These are phyloP conservation scores for Cyclotella choctawhatcheeana DNA, from an alignment of 108 stramenopile species.

Conservation along the genomic window DNA sequence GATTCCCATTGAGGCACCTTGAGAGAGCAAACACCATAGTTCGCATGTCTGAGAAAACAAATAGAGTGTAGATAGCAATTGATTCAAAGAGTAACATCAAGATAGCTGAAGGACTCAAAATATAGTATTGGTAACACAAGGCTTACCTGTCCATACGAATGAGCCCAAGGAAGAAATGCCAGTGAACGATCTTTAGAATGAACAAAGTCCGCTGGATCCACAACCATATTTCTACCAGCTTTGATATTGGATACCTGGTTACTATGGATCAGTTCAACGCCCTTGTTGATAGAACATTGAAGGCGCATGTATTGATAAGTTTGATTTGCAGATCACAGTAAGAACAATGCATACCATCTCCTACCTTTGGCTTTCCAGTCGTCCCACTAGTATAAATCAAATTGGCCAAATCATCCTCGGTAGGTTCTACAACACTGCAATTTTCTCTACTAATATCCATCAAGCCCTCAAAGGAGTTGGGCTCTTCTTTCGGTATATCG, in stretches of 20 bases:
- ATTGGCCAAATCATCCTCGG: constrained; percentile 88
- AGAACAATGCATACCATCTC: neutral
- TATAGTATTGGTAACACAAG: neutral
- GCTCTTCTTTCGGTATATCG: constrained; percentile 71
- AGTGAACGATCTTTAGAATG: constrained; percentile 75
- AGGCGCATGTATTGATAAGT: neutral
- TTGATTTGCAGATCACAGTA: too few relatives aligned
- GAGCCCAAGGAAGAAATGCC: constrained; percentile 96
- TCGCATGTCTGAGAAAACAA: constrained; percentile 76
- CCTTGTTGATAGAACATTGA: constrained; percentile 27
- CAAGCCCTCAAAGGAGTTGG: constrained; percentile 71
- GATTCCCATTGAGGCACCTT: constrained; percentile 89
- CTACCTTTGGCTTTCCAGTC: constrained; percentile 92
- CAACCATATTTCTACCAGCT: constrained; percentile 71
- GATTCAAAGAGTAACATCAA: neutral
- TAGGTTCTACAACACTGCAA: constrained; percentile 57
- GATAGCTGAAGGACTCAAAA: neutral
- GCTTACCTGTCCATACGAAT: constrained; percentile 88
- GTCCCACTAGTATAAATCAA: constrained; percentile 97
- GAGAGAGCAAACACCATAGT: constrained; percentile 83
- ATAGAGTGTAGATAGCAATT: constrained; percentile 2
- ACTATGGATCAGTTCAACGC: constrained; percentile 89
- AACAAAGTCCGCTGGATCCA: constrained; percentile 75
- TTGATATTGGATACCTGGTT: constrained; percentile 78
- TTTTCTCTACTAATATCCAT: constrained; percentile 42